Base-by-base conservation (phyloP, 73 alveolate species). In the Blepharisma japonicum region DNA sequence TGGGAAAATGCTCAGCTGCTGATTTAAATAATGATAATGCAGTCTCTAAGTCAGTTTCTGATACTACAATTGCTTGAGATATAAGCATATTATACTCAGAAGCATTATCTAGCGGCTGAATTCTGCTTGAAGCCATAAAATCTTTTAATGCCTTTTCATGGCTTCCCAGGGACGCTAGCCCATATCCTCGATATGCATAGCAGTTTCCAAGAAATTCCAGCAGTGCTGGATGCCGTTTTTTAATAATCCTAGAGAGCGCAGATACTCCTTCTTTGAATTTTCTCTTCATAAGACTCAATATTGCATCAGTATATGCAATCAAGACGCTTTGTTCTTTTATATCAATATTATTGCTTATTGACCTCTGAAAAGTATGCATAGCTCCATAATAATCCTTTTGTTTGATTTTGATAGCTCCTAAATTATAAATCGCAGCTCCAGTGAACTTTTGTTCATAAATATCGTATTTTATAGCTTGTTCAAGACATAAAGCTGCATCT, bases 331-430 rank as follows among this genome's bases (percentile, higher is more conserved):
- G 71, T 71, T 78, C 77, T 27, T 61, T 51, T 45, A 68, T 79
- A 20, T 84, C 91, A 25, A 81, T 53, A n/a, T 78, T 83, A 56
- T 72, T 27, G 42, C 55, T 68, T 5, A 68, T 76, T 46, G 91
- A 48, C 66, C 91, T 84, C 68, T 80, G 74, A n/a, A 84, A 68
- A 38, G 91, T 84, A 68, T 74, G 84, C 50, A 48, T 70, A 20
- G 91, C 91, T 5, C 82, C 91, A 70, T 84, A 84, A 45, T 77
- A 84, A 46, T 84, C 91, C 51, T 83, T 77, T 80, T 80, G 56
- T 27, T 84, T 81, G 14, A 84, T 79, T 70, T 84, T 84, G 47
- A 84, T 84, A 66, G 61, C 83, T 45, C 84, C 91, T 2, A 84
- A 55, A 27, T 84, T 81, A 56, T 84, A 84, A 23, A 84, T 68